phyloP scores from a whole-genome alignment of 176 grass and related monocot genomes.

The Bolboschoenus planiculmis region DNA sequence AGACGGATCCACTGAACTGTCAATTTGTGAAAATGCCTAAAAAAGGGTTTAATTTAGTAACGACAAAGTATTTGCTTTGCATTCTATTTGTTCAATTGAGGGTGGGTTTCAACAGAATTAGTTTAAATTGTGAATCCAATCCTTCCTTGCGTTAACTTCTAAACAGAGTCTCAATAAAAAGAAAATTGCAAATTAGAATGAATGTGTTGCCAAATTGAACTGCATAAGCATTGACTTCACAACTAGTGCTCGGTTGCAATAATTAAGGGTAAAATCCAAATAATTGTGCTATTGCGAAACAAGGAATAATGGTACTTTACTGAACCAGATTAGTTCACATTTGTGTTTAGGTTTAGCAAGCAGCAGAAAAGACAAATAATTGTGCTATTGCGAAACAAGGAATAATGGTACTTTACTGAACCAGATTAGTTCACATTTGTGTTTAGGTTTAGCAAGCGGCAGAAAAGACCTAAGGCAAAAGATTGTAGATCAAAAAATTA shows the following conservation, averaged over 20 bases:
- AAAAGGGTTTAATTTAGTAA: background rate
- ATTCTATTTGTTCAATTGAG: background rate
- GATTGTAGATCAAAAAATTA: background rate
- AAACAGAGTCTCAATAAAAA: background rate
- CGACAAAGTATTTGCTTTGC: background rate
- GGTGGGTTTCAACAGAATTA: background rate
- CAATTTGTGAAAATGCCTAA: slow-evolving; percentile 18
- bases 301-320: background rate
- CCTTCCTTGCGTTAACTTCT: background rate
- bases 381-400: background rate
- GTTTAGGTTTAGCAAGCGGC: slow-evolving; percentile 13
- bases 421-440: background rate
- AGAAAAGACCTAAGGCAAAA: background rate
- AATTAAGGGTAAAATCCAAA: background rate
- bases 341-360: slow-evolving; percentile 11
- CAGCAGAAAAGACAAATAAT: background rate
- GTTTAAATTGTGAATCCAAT: background rate
- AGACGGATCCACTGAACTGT: background rate
- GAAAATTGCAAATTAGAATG: background rate
- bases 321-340: background rate
- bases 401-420: background rate
- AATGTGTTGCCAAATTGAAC: background rate
- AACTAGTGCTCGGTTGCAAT: background rate
- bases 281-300: background rate
- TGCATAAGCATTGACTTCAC: background rate